These are phyloP conservation scores for Telfairia occidentalis DNA, from an alignment of 331 rosid genomes.

Conservation along the genomic window DNA sequence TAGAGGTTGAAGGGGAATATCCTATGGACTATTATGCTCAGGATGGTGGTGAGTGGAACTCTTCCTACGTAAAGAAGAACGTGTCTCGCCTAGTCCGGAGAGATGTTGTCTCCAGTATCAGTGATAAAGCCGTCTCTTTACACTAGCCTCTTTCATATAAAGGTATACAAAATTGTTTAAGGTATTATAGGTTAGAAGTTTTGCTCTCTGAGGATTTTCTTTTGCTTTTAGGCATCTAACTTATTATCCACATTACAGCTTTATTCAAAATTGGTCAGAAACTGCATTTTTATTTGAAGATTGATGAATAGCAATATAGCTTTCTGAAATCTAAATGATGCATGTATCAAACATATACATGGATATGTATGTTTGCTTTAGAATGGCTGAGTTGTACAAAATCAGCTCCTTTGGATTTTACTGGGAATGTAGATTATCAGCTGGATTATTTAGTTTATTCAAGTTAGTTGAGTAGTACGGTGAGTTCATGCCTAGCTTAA, in stretches of 20 bases:
- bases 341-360: not conserved
- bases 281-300: not conserved
- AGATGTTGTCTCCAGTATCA: conserved; percentile 22
- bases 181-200: not conserved
- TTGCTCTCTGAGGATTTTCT: not conserved
- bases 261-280: not conserved
- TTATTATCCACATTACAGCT: not conserved
- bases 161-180: not conserved
- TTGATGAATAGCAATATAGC: not conserved
- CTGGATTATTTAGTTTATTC: not conserved
- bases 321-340: not conserved
- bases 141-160: not conserved
- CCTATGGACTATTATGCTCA: conserved; percentile 93
- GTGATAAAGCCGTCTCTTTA: conserved; percentile 18
- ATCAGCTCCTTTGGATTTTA: not conserved
- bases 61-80: conserved; percentile 52
- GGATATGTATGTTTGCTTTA: not conserved
- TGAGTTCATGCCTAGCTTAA: not conserved
- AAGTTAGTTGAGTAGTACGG: not conserved
- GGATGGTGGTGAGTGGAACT: conserved; percentile 93
- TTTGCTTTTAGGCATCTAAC: not conserved
- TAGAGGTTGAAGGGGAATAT: conserved; percentile 52
- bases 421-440: not conserved
- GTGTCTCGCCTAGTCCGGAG: conserved; percentile 37
- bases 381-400: not conserved